Base-by-base conservation (phyloP, 768 basidiomycete species). In the Amanita muscaria region DNA sequence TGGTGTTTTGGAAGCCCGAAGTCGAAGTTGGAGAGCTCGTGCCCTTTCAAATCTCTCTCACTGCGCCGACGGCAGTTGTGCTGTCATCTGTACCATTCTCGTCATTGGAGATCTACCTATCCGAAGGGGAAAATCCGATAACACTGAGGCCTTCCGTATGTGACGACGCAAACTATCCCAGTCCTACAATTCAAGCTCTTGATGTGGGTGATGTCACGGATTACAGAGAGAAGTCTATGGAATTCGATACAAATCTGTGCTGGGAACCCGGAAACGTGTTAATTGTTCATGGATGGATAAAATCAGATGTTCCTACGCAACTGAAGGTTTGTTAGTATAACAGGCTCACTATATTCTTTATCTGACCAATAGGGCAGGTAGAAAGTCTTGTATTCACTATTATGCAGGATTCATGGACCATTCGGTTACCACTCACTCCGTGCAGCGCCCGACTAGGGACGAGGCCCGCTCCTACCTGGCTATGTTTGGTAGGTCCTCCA, bases 41-140 rank as follows among this genome's bases (percentile, higher is more conserved):
- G 0, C 75, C 86, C 0, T 96, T 89, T 61, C 92, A 97, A 59
- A 53, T 96, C 6, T 65, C 70, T 6, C 56, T 96, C 23, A 61
- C 67, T 2, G 74, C 83, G 0, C 77, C 79, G 0, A 53, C 60
- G 0, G 53, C 62, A 3, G 65, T 75, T 10, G 58, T 68, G 0
- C 66, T 88, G 15, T 69, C 74, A 4, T 64, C 66, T 0, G 63
- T 94, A 12, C 74, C 83, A 0, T 77, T 96, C 53, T 58, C 73
- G 0, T 70, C 73, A 1, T 55, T 92, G 10, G 59, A 65, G 1
- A 66, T 96, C 5, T 61, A 75, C 32, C 83, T 91, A 54, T 73
- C 74, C 49, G 66, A 53, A 19, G 51, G 52, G 5, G 42, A 60
- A n/a, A 49, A 63, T 2, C 77, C 83, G 0, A 42, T 87, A 22